A percentile compares a stretch with the other conserved stretches of the same genome.
phyloP scores from a whole-genome alignment of 2,329 filamentous ascomycete species.

The Penicillium fuscoglaucum region DNA sequence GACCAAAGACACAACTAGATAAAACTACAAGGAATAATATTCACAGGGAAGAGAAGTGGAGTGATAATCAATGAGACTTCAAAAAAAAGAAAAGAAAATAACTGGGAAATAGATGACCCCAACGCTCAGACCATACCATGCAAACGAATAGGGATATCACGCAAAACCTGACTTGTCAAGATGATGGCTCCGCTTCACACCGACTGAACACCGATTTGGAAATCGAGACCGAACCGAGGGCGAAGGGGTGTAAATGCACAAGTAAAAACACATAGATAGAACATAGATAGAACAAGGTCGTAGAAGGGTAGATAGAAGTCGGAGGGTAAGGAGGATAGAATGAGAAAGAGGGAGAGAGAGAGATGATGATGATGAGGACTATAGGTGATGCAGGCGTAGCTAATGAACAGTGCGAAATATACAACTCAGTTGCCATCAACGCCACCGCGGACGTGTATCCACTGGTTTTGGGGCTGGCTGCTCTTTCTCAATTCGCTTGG shows the following conservation, averaged over 20 bases:
- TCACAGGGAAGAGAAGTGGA: constrained; percentile 20
- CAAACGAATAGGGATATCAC: constrained; percentile 31
- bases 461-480: constrained; percentile 27
- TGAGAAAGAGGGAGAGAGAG: not conserved
- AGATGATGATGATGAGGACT: not conserved
- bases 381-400: not conserved
- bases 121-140: constrained; percentile 26
- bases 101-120: constrained; percentile 14
- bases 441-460: constrained; percentile 40
- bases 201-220: not conserved
- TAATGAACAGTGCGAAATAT: not conserved
- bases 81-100: constrained; percentile 2
- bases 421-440: constrained; percentile 19
- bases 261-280: constrained; percentile 10
- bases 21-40: constrained; percentile 24
- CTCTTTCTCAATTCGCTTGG: constrained; percentile 35
- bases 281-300: constrained; percentile 14
- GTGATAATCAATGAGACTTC: constrained; percentile 7
- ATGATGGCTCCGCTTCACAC: constrained; percentile 11
- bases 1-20: constrained; percentile 6
- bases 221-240: not conserved
- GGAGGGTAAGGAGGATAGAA: not conserved
- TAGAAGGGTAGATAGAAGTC: constrained; percentile 5
- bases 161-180: constrained; percentile 26
- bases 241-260: constrained; percentile 15